A percentile compares a stretch with the other conserved stretches of the same genome.
Evolutionary conservation across 495 filamentous ascomycete species (phyloP).

Genomic region (Podospora sp.): DNA sequence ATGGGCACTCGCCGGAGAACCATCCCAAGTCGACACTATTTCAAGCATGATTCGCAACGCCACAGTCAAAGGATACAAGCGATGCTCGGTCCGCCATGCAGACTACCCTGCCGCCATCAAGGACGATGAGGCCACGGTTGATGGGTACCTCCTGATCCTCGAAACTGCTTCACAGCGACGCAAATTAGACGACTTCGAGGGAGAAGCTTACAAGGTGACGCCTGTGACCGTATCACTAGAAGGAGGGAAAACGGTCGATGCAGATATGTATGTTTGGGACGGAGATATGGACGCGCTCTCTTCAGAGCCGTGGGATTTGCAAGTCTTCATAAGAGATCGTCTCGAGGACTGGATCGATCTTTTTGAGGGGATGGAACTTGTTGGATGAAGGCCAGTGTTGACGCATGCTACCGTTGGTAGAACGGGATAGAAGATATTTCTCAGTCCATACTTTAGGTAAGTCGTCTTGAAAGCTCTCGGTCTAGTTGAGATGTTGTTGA

Average conservation of each 20-base stretch:
- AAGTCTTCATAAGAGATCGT: constrained; percentile 20
- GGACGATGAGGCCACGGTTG: constrained; percentile 18
- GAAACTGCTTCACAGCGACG: constrained; percentile 26
- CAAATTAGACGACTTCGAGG: constrained; percentile 30
- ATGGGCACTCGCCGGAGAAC: constrained; percentile 18
- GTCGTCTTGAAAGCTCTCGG: no score
- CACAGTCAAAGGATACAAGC: constrained; percentile 15
- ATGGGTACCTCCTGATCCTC: constrained; percentile 24
- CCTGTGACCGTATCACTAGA: constrained; percentile 17
- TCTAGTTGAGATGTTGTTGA: no score
- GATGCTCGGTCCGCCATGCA: constrained; percentile 5
- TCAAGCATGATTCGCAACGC: not conserved
- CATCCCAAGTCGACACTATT: not conserved
- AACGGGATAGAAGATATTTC: no score
- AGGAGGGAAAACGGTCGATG: constrained; percentile 17
- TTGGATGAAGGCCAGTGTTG: constrained; percentile 1
- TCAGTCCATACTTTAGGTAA: no score
- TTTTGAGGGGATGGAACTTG: constrained; percentile 23
- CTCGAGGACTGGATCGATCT: constrained; percentile 28
- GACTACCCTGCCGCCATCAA: constrained; percentile 26
- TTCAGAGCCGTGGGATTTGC: constrained; percentile 20
- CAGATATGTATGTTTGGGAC: constrained; percentile 30
- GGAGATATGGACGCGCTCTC: constrained; percentile 13
- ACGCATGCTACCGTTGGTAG: not conserved
- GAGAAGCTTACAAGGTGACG: constrained; percentile 20